phyloP scores from a whole-genome alignment of 371 early-diverging fungal species.

The Scutellospora calospora region DNA sequence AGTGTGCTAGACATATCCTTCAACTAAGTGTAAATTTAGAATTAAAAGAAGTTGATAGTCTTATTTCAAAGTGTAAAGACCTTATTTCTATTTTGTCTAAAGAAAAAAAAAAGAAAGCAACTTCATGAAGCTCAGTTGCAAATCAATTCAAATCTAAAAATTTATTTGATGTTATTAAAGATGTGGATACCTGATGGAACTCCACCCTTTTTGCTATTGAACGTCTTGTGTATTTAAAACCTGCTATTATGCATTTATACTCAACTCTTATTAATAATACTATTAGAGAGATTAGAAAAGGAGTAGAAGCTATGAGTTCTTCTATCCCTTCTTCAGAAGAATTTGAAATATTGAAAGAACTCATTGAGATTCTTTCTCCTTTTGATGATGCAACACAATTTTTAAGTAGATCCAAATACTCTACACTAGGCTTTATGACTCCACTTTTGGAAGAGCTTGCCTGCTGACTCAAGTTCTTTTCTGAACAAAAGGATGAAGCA shows the following conservation, averaged over 20 bases:
- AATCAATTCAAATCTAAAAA: not conserved
- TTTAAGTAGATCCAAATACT: too few relatives aligned
- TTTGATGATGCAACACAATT: not conserved
- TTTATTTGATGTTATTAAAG: not conserved
- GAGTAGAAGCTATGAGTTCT: not conserved
- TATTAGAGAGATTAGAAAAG: not conserved
- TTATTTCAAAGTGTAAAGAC: not conserved
- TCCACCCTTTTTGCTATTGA: not conserved
- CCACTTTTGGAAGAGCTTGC: not conserved
- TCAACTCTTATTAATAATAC: not conserved
- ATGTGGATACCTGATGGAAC: too few relatives aligned
- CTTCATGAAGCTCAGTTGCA: not conserved
- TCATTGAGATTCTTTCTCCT: not conserved
- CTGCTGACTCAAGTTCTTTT: not conserved
- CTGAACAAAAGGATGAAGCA: not conserved
- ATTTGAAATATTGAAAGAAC: not conserved
- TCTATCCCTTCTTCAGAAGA: not conserved
- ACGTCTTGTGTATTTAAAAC: not conserved
- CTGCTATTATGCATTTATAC: slow-evolving; percentile 1
- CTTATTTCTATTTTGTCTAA: not conserved
- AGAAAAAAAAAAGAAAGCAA: not conserved
- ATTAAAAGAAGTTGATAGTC: not conserved
- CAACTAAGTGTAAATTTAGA: too few relatives aligned
- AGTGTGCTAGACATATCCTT: not conserved
- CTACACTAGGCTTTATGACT: too few relatives aligned